A percentile compares a stretch with the other conserved stretches of the same genome.
These are phyloP conservation scores for Yamadazyma triangularis DNA, from an alignment of 1,139 yeast species.

Conservation along the genomic window DNA sequence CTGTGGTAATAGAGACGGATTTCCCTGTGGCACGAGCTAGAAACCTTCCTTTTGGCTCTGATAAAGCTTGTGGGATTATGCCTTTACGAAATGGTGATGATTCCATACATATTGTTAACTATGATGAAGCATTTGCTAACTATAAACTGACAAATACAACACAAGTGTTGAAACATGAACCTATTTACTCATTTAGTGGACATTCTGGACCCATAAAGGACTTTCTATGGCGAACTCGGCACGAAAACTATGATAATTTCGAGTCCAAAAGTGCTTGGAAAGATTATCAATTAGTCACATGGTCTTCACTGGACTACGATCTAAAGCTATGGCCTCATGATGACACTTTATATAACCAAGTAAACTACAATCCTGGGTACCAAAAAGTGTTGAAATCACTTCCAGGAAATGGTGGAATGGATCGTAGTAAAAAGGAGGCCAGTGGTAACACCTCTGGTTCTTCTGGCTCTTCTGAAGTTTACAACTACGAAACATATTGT, in stretches of 20 bases:
- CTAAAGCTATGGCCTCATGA: conserved; percentile 77
- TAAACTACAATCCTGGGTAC: conserved; percentile 48
- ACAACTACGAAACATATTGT: conserved; percentile 33
- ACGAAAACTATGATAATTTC: conserved; percentile 27
- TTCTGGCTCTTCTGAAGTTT: no score
- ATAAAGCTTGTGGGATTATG: conserved; percentile 74
- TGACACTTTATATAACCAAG: conserved; percentile 53
- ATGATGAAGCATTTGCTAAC: conserved; percentile 43
- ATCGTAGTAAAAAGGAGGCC: conserved; percentile 12
- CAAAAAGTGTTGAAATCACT: conserved; percentile 21
- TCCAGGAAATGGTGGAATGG: conserved; percentile 12
- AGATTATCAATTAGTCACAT: conserved; percentile 85
- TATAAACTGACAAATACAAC: conserved; percentile 24
- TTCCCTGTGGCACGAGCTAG: conserved; percentile 90
- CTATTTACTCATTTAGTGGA: conserved; percentile 67
- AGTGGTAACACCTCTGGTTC: no score
- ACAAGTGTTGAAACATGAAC: conserved; percentile 26
- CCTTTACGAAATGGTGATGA: conserved; percentile 86
- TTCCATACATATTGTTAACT: conserved; percentile 63
- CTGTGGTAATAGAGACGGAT: conserved; percentile 60
- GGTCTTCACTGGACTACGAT: conserved; percentile 83
- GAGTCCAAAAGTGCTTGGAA: conserved; percentile 55
- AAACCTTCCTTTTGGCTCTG: conserved; percentile 82
- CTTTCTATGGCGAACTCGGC: conserved; percentile 77
- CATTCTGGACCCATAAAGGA: conserved; percentile 84